Conservation (phyloP, 371 early-diverging fungal genomes). For the Circinella minor region DNA sequence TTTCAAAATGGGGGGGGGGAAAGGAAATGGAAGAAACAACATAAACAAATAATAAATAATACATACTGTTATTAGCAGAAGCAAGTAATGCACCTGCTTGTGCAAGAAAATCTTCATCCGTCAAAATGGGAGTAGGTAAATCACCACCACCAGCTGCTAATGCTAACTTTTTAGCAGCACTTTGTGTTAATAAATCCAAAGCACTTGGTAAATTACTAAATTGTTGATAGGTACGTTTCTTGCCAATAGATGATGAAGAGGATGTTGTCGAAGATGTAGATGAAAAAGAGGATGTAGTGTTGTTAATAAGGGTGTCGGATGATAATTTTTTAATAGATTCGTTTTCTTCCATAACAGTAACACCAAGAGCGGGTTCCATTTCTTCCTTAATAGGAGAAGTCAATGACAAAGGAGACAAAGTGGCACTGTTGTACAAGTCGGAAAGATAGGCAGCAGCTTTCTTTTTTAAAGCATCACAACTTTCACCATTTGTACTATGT, state of each 20-base stretch:
- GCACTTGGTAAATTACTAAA: conserved; percentile 31
- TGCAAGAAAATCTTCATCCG: conserved; percentile 54
- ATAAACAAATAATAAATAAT: too few species aligned
- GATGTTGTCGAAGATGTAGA: not conserved
- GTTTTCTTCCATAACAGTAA: not conserved
- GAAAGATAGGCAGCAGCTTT: conserved; percentile 51
- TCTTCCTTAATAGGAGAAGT: conserved; percentile 15
- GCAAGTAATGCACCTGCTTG: conserved; percentile 55
- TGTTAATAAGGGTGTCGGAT: too few species aligned
- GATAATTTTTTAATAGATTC: too few species aligned
- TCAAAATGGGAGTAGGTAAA: conserved; percentile 34
- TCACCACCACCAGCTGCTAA: conserved; percentile 30
- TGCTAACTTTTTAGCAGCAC: conserved; percentile 52
- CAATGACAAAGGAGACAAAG: conserved; percentile 15
- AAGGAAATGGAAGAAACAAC: too few species aligned
- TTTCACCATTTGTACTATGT: conserved; percentile 1
- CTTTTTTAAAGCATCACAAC: conserved; percentile 37
- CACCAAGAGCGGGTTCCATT: not conserved
- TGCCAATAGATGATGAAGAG: conserved; percentile 22
- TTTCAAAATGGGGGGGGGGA: too few species aligned
- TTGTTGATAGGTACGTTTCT: conserved; percentile 45
- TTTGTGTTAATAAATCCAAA: conserved; percentile 46
- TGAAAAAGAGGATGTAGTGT: not conserved
- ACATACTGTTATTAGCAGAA: conserved; percentile 39
- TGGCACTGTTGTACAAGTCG: conserved; percentile 44